Evolutionary conservation across 441 rosid species (phyloP).

Genomic region (Pelargonium citronellum): DNA sequence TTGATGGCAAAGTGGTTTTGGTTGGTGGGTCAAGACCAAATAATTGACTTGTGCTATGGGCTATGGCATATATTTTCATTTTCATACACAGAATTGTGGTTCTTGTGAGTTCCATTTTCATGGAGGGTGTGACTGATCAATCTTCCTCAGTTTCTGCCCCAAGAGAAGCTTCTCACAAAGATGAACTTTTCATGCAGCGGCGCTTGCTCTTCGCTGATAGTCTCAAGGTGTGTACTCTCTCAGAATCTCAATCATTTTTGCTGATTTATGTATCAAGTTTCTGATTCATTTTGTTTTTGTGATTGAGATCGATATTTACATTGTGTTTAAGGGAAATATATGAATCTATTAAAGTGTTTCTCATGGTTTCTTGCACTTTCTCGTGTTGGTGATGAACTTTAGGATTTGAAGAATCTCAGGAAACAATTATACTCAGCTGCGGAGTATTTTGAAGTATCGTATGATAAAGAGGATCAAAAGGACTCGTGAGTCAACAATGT

Average conservation of each 20-base stretch:
- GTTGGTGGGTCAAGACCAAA: neutral
- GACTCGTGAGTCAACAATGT: slow-evolving; percentile 38
- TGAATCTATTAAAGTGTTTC: neutral
- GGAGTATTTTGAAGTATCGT: slow-evolving; percentile 69
- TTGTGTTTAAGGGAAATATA: neutral
- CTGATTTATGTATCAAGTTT: neutral
- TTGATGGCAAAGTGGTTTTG: neutral
- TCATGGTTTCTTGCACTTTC: neutral
- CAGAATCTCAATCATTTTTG: neutral
- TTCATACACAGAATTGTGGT: neutral
- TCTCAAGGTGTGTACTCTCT: slow-evolving; percentile 42
- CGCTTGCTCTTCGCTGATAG: slow-evolving; percentile 59
- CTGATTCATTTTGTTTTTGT: neutral
- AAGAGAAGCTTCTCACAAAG: slow-evolving; percentile 48
- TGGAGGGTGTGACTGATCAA: slow-evolving; percentile 33
- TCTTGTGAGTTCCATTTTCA: slow-evolving; percentile 12
- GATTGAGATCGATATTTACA: neutral
- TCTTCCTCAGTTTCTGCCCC: slow-evolving; percentile 39
- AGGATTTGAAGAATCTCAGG: slow-evolving; percentile 73
- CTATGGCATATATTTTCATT: neutral
- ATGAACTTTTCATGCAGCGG: slow-evolving; percentile 68
- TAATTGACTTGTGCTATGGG: neutral
- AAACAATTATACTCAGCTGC: slow-evolving; percentile 83
- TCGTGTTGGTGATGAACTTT: slow-evolving; percentile 7
- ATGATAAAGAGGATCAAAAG: slow-evolving; percentile 50